phyloP scores from a whole-genome alignment of 768 basidiomycete genomes.

The Leccinum incarnatum region DNA sequence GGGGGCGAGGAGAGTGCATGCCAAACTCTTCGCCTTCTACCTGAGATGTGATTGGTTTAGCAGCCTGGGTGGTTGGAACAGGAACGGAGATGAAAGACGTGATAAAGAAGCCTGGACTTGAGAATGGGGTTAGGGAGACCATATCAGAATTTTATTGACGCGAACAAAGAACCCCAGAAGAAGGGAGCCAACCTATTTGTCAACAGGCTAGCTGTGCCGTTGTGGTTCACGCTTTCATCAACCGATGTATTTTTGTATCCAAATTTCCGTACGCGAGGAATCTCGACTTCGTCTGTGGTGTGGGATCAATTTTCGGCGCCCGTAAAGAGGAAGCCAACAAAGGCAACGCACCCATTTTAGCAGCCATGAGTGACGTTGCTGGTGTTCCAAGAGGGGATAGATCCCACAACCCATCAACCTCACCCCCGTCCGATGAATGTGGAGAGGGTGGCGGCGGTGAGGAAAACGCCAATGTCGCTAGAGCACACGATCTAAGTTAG shows the following conservation, averaged over 20 bases:
- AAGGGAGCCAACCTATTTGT: slow-evolving; percentile 25
- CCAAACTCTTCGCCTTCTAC: slow-evolving; percentile 10
- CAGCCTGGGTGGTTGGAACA: slow-evolving; percentile 23
- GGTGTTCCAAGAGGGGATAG: slow-evolving; percentile 47
- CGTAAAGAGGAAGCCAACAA: not conserved
- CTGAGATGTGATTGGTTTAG: slow-evolving; percentile 19
- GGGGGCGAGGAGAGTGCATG: slow-evolving; percentile 22
- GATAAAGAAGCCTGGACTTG: slow-evolving; percentile 33
- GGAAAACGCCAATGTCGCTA: slow-evolving; percentile 39
- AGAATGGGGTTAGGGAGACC: slow-evolving; percentile 28
- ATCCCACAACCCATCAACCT: slow-evolving; percentile 52
- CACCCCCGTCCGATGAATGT: slow-evolving; percentile 39
- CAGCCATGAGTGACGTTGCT: slow-evolving; percentile 37
- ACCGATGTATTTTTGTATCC: slow-evolving; percentile 30
- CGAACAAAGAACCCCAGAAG: slow-evolving; percentile 18
- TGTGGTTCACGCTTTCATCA: slow-evolving; percentile 2
- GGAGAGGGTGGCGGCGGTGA: slow-evolving; percentile 38
- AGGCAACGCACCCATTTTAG: slow-evolving; percentile 47
- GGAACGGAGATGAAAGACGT: slow-evolving; percentile 34
- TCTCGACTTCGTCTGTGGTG: slow-evolving; percentile 45
- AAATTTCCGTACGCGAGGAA: slow-evolving; percentile 51
- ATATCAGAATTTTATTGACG: slow-evolving; percentile 17
- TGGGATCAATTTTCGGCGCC: slow-evolving; percentile 3
- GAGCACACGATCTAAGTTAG: slow-evolving; percentile 7
- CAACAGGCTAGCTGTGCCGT: slow-evolving; percentile 11